Base-by-base conservation (phyloP, 2,329 filamentous ascomycete species). In the Pseudophaeomoniella oleicola region DNA sequence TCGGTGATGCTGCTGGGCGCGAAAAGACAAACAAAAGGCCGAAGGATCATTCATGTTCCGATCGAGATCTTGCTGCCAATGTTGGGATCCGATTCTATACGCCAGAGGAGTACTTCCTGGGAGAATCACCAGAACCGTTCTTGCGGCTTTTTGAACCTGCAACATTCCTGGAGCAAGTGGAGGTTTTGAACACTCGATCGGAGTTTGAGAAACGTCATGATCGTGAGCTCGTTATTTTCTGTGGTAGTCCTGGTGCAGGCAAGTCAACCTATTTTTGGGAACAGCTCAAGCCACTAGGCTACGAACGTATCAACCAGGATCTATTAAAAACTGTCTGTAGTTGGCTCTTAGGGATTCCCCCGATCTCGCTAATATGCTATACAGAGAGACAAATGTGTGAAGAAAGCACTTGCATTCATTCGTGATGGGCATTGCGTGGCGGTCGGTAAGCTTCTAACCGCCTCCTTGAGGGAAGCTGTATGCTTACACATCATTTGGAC, bases 211-310 rank as follows among this genome's bases (percentile, higher is more conserved):
- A 78, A 59, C 70, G 66, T 36, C 74, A 79, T 48, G 55, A 71
- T 4, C 57, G 75, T 44, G 87, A 94, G 38, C 63, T 96, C 11
- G 72, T 96, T 16, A 58, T 96, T 5, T 84, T 93, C 54, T 88
- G 83, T 50, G 90, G 90, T 1, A 84, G 82, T 34, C 90, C 90
- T 0, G 87, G 83, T 1, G 76, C 85, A 2, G 90, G 90, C 13
- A 96, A 98, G 58, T 93, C 84, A 29, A 88, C 85, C 0, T 94
- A 90, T 50, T 94, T 80, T 59, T 84, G 79, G 75, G 76, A 71
- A 42, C 63, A 81, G 44, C 63, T 96, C 22, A 68, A 86, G 52
- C 81, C 81, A 16, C 59, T 90, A 17, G 81, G 78, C 3, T 96
- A 93, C 53, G 72, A 75, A 52, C 73, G 90, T 34, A 73, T 94